Percentiles rank a stretch among this genome's conserved stretches.
phyloP scores from a whole-genome alignment of 2,329 filamentous ascomycete species.

The Calonectria naviculata region DNA sequence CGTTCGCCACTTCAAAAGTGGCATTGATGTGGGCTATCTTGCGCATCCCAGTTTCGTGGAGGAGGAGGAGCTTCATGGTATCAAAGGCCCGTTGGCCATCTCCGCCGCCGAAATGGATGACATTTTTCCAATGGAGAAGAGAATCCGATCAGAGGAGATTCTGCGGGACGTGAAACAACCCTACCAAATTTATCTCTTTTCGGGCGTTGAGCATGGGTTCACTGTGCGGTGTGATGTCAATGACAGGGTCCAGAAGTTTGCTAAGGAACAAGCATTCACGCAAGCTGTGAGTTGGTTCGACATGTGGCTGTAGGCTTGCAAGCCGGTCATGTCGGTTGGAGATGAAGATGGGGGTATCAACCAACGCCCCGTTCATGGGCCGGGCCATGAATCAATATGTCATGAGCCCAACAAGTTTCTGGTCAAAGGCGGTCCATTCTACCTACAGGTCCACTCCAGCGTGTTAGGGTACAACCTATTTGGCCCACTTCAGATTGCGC shows the following conservation, averaged over 20 bases:
- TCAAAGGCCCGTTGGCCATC: slow-evolving; percentile 76
- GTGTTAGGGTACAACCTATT: too few relatives aligned
- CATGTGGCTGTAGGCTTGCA: neutral
- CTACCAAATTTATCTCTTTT: slow-evolving; percentile 84
- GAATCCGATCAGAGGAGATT: slow-evolving; percentile 72
- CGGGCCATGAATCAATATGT: too few relatives aligned
- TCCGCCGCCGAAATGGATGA: slow-evolving; percentile 71
- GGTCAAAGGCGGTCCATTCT: too few relatives aligned
- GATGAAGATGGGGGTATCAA: too few relatives aligned
- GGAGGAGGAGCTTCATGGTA: slow-evolving; percentile 71
- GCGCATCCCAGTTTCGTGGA: slow-evolving; percentile 84
- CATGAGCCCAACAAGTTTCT: too few relatives aligned
- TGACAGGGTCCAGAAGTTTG: slow-evolving; percentile 67
- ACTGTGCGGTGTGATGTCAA: slow-evolving; percentile 73
- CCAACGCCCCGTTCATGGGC: too few relatives aligned
- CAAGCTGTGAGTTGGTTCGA: slow-evolving; percentile 82
- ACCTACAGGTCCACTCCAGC: too few relatives aligned
- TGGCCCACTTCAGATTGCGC: too few relatives aligned
- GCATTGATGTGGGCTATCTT: slow-evolving; percentile 76
- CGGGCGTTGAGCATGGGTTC: slow-evolving; percentile 79
- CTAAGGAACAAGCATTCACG: slow-evolving; percentile 83
- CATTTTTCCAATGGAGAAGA: slow-evolving; percentile 72
- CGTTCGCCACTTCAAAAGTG: slow-evolving; percentile 69
- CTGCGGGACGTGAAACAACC: slow-evolving; percentile 64
- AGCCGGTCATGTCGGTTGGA: neutral